These are phyloP conservation scores for Neurospora sp. DNA, from an alignment of 495 filamentous ascomycete genomes.

Conservation along the genomic window DNA sequence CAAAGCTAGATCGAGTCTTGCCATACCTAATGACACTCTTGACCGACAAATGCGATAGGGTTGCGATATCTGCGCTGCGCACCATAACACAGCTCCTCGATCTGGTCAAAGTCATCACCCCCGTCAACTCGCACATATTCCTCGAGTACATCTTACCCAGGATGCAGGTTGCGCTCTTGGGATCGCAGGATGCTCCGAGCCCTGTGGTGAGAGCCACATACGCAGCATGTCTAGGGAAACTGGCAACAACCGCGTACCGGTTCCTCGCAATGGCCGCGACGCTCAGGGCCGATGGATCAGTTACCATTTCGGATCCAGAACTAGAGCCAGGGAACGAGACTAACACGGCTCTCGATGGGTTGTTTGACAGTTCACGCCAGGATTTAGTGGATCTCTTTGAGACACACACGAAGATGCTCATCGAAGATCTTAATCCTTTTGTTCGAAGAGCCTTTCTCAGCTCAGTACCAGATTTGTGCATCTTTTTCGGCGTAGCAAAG, in stretches of 20 bases:
- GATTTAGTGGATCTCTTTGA: slow-evolving; percentile 77
- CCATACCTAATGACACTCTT: slow-evolving; percentile 78
- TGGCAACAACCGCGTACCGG: slow-evolving; percentile 78
- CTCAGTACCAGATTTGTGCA: slow-evolving; percentile 83
- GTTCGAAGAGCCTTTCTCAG: slow-evolving; percentile 89
- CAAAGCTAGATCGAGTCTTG: slow-evolving; percentile 88
- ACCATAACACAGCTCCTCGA: slow-evolving; percentile 81
- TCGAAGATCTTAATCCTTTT: slow-evolving; percentile 79
- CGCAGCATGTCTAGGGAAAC: slow-evolving; percentile 80
- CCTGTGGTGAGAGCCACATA: slow-evolving; percentile 77
- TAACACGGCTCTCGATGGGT: slow-evolving; percentile 56
- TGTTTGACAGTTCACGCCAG: slow-evolving; percentile 71
- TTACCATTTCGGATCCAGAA: slow-evolving; percentile 69
- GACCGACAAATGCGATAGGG: slow-evolving; percentile 69
- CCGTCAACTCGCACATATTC: slow-evolving; percentile 91
- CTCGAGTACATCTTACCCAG: slow-evolving; percentile 88
- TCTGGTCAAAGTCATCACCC: slow-evolving; percentile 77
- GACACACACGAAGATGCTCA: slow-evolving; percentile 72
- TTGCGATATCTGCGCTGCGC: slow-evolving; percentile 75
- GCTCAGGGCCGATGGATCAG: slow-evolving; percentile 70
- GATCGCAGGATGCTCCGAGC: slow-evolving; percentile 46
- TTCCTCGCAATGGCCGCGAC: slow-evolving; percentile 90
- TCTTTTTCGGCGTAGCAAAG: slow-evolving; percentile 84
- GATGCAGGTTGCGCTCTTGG: slow-evolving; percentile 59
- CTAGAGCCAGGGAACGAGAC: slow-evolving; percentile 57